A percentile compares a stretch with the other conserved stretches of the same genome.
phyloP scores from a whole-genome alignment of 306 rosid species.

The Cicer chorassanicum region DNA sequence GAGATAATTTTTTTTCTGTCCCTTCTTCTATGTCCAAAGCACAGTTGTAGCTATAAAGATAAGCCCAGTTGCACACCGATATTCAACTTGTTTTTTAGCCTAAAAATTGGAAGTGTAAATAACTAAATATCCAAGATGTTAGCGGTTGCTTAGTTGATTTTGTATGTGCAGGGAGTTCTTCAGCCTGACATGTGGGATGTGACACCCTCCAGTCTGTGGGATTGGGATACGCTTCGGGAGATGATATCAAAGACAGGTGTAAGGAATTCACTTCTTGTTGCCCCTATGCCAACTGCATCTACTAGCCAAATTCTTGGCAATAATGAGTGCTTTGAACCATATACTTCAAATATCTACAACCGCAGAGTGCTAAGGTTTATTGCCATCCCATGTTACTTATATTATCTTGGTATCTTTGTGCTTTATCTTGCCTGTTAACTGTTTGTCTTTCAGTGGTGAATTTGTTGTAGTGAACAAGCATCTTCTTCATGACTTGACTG shows the following conservation, averaged over 20 bases:
- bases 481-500: slow-evolving; percentile 82
- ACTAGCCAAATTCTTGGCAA: slow-evolving; percentile 95
- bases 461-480: slow-evolving; percentile 95
- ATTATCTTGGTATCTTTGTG: not conserved
- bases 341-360: slow-evolving; percentile 86
- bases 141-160: slow-evolving; percentile 20
- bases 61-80: not conserved
- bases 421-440: slow-evolving; percentile 35
- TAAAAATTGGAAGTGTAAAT: not conserved
- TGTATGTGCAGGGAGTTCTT: slow-evolving; percentile 68
- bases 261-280: slow-evolving; percentile 87
- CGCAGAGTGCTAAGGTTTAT: slow-evolving; percentile 82
- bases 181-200: slow-evolving; percentile 93
- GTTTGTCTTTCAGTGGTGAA: slow-evolving; percentile 69
- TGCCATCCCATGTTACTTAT: not conserved
- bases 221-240: slow-evolving; percentile 68
- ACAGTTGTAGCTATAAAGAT: slow-evolving; percentile 4
- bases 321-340: slow-evolving; percentile 94
- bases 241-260: slow-evolving; percentile 63
- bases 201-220: slow-evolving; percentile 75
- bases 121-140: not conserved
- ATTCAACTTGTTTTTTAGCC: not conserved
- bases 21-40: not conserved
- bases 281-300: slow-evolving; percentile 94
- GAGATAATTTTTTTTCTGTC: not conserved